Evolutionary conservation across 1,284 basidiomycete genomes (phyloP), one percentile per base, ranked within the genome.

Genomic region (Marasmius fiardii): DNA sequence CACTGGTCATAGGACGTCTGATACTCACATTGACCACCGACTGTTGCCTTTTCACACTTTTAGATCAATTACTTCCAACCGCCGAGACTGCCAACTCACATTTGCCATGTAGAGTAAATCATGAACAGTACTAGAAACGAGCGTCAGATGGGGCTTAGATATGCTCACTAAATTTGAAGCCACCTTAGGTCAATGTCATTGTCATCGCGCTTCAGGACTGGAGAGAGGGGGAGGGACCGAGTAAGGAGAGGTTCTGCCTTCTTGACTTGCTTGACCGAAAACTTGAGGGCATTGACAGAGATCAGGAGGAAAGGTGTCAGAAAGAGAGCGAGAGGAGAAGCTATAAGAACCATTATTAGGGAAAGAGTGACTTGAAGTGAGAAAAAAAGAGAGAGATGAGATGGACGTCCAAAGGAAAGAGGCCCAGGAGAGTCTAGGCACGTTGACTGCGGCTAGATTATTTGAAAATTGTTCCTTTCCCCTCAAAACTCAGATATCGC

Each of bases 91-190:
- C 10, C 45, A 18, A 74, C 85, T 69, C 62, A 88, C 88, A 65
- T 91, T 84, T 54, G 82, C 79, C 59, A 90, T 78, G 65, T 92
- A 92, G 58, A 92, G 77, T 67, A 92, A 66, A 70, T 91, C 89
- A 60, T 83, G 80, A 21, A 85, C 79, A 59, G 86, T 82, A 63
- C 88, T 60, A 28, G 23, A 53, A 28, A 31, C 28, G 35, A 21
- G n/a, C 16, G 7, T 16, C 56, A 20, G 21, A 26, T 50, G n/a
- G n/a, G n/a, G n/a, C n/a, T n/a, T n/a, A n/a, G n/a, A n/a, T n/a
- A n/a, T n/a, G n/a, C n/a, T n/a, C n/a, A n/a, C n/a, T n/a, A n/a
- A n/a, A n/a, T n/a, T n/a, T n/a, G n/a, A n/a, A n/a, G n/a, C n/a
- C 60, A 82, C 81, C 67, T 74, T 47, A 82, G 65, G 54, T 75